phyloP scores from a whole-genome alignment of 306 rosid species.

The Arachis stenosperma region DNA sequence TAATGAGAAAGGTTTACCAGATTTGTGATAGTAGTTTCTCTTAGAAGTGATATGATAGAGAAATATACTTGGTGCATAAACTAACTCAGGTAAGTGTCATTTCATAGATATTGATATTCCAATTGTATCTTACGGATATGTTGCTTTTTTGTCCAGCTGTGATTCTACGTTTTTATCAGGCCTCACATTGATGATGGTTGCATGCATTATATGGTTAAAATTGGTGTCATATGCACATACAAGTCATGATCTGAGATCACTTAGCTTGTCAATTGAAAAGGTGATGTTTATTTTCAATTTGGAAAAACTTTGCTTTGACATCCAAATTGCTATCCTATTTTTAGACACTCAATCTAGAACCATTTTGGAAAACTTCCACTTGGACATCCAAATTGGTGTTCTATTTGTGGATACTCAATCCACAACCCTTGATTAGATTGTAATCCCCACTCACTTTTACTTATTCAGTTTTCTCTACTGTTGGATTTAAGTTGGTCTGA shows the following conservation, averaged over 20 bases:
- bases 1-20: slow-evolving; percentile 20
- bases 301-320: too few species aligned
- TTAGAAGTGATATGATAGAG: slow-evolving; percentile 4
- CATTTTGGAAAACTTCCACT: too few species aligned
- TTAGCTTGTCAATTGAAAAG: slow-evolving; percentile 57
- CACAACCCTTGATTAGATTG: too few species aligned
- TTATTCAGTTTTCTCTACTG: too few species aligned
- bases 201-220: slow-evolving; percentile 90
- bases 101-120: slow-evolving; percentile 17
- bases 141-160: slow-evolving; percentile 58
- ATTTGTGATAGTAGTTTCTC: slow-evolving; percentile 15
- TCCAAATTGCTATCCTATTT: too few species aligned
- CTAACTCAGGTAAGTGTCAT: slow-evolving; percentile 23
- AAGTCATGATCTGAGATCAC: slow-evolving; percentile 71
- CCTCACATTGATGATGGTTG: slow-evolving; percentile 74
- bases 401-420: too few species aligned
- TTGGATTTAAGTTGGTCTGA: too few species aligned
- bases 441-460: too few species aligned
- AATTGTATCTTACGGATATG: slow-evolving; percentile 26
- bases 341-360: too few species aligned
- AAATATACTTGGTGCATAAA: slow-evolving; percentile 14
- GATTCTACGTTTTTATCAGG: slow-evolving; percentile 87
- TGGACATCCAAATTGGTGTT: too few species aligned
- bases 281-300: slow-evolving; percentile 37
- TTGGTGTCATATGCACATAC: slow-evolving; percentile 88